These are phyloP conservation scores for Hydnomerulius pinastri DNA, from an alignment of 768 basidiomycete species.

Conservation along the genomic window DNA sequence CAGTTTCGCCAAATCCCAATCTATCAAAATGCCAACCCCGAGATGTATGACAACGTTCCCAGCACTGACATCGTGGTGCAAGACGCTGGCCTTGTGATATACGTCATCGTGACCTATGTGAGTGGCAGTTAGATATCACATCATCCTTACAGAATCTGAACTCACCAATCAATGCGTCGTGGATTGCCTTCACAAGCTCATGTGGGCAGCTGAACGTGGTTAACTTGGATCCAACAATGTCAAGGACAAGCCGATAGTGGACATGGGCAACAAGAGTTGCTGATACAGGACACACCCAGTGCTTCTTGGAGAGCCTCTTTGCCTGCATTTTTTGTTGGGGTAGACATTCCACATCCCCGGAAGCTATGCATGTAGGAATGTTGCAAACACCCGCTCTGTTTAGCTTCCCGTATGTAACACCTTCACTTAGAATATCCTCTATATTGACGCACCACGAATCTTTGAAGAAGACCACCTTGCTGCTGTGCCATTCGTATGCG, in stretches of 20 bases:
- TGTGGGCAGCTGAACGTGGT: background rate
- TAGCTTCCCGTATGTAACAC: background rate
- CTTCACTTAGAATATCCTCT: background rate
- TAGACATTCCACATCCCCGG: background rate
- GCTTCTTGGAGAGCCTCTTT: no score
- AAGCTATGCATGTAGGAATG: background rate
- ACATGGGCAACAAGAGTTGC: background rate
- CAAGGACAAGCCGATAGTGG: background rate
- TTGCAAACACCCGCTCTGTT: background rate
- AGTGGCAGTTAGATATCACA: background rate
- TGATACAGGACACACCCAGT: background rate
- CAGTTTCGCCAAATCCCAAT: constrained; percentile 5
- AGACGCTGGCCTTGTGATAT: no score
- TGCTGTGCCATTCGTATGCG: background rate
- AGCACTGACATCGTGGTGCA: background rate
- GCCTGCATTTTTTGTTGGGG: background rate
- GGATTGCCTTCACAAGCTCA: background rate
- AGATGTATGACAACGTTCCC: constrained; percentile 1
- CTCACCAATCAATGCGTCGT: background rate
- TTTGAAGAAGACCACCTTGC: background rate
- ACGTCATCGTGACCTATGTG: no score
- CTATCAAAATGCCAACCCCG: background rate
- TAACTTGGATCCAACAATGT: background rate
- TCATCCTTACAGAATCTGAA: background rate
- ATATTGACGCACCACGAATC: constrained; percentile 1